Percentiles rank a stretch among this genome's conserved stretches.
Evolutionary conservation across 768 basidiomycete species (phyloP).

Genomic region (Phylloporus sp.): DNA sequence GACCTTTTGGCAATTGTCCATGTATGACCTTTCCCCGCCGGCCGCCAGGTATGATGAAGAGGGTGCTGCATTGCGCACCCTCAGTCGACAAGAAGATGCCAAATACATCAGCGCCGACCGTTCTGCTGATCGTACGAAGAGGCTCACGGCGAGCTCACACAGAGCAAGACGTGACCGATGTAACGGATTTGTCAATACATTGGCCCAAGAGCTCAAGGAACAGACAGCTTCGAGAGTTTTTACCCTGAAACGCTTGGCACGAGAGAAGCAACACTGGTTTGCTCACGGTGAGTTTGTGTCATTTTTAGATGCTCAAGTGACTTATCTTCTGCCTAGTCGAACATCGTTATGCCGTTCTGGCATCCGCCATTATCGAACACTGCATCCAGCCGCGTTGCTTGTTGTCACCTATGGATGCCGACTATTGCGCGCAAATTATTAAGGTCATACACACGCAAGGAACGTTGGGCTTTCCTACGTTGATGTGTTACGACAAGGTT

Average conservation of each 20-base stretch:
- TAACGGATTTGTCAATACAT: constrained; percentile 50
- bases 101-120: constrained; percentile 64
- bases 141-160: constrained; percentile 53
- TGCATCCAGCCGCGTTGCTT: constrained; percentile 91
- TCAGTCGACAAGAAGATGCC: constrained; percentile 66
- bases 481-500: constrained; percentile 82
- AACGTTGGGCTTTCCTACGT: constrained; percentile 84
- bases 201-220: constrained; percentile 69
- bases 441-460: constrained; percentile 81
- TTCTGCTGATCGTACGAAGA: constrained; percentile 58
- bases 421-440: constrained; percentile 89
- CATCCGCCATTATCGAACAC: constrained; percentile 71
- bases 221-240: constrained; percentile 67
- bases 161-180: constrained; percentile 62
- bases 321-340: constrained; percentile 24
- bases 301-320: neutral
- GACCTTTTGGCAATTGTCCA: constrained; percentile 95
- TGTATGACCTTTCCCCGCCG: constrained; percentile 83
- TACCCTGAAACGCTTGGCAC: constrained; percentile 69
- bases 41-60: constrained; percentile 76
- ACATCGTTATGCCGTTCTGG: constrained; percentile 42
- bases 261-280: constrained; percentile 84
- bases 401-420: constrained; percentile 95
- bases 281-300: constrained; percentile 43
- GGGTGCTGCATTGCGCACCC: constrained; percentile 49